Base-by-base conservation (phyloP, 2,329 filamentous ascomycete genomes). In the Apiospora rasikravindrae region DNA sequence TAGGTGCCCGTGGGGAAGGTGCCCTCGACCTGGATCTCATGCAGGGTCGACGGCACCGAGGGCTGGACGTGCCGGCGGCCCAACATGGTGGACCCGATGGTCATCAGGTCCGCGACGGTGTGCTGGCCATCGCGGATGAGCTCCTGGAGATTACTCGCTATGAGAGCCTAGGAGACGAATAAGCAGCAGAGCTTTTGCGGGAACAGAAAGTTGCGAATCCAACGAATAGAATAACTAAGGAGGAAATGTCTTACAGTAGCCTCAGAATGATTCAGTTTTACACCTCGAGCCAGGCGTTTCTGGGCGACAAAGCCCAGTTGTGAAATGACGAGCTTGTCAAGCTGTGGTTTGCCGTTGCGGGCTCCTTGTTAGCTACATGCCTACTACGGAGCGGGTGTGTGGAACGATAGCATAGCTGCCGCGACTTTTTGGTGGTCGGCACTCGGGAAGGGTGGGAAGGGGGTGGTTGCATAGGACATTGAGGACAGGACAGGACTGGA, bases 81-180 rank as follows among this genome's bases (percentile, higher is more conserved):
- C 2, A 98, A 93, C 92, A 98, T 95, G 71, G 93, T 96, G 77
- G 94, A 91, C 77, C 96, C 96, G 75, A 98, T 89, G 73, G 90
- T 86, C 95, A 98, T 98, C 80, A 98, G 93, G 82, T 98, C 95
- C 51, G 95, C 92, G 70, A 98, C 96, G 19, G 89, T 93, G 84
- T 98, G 94, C 77, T 93, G 91, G 80, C 96, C 96, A 96, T 98
- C 96, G 82, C 96, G 95, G 82, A 98, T 97, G 78, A 98, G 92
- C 88, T 98, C 96, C 83, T 98, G 96, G 69, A 98, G 88, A 82
- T 95, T 95, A 80, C 90, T 95, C 74, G 95, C 92, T 79, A 98
- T 97, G 76, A 95, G 88, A 40, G 92, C 93, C 91, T 93, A 69
- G 29, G 49, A 19, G 5, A 47, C 2, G 47, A 10, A 47, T 69